These are phyloP conservation scores for Oryza rufipogon DNA, from an alignment of 176 grass and related monocot genomes.

Conservation along the genomic window DNA sequence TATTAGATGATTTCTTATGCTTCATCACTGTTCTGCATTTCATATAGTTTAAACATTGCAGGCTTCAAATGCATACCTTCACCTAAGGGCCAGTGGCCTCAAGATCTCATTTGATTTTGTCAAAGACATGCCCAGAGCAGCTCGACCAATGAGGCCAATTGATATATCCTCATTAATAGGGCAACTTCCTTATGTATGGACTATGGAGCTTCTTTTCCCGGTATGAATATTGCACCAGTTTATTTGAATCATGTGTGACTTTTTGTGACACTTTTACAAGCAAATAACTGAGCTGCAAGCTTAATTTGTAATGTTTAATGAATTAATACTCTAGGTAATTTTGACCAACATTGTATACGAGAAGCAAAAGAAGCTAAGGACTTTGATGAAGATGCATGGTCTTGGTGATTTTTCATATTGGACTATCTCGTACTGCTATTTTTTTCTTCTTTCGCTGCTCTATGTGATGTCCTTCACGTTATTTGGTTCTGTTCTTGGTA, in stretches of 20 bases:
- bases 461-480: constrained; percentile 74
- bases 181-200: constrained; percentile 53
- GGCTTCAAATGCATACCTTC: constrained; percentile 56
- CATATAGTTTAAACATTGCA: constrained; percentile 32
- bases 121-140: constrained; percentile 57
- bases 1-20: constrained; percentile 1
- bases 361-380: constrained; percentile 82
- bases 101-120: constrained; percentile 62
- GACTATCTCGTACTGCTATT: constrained; percentile 86
- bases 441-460: constrained; percentile 65
- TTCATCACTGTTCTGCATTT: constrained; percentile 28
- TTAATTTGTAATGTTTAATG: constrained; percentile 26
- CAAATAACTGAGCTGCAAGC: background rate
- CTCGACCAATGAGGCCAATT: background rate
- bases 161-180: constrained; percentile 50
- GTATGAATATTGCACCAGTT: constrained; percentile 24
- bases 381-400: constrained; percentile 96
- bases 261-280: background rate
- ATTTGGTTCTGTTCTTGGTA: constrained; percentile 75
- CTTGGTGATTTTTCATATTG: constrained; percentile 78
- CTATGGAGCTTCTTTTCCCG: constrained; percentile 62
- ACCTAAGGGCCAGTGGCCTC: constrained; percentile 33
- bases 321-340: constrained; percentile 59
- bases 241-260: constrained; percentile 16
- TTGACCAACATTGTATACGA: constrained; percentile 68